Evolutionary conservation across 805 yeast species (phyloP), one percentile per base, ranked within the genome.

Genomic region (Teunomyces cretensis): DNA sequence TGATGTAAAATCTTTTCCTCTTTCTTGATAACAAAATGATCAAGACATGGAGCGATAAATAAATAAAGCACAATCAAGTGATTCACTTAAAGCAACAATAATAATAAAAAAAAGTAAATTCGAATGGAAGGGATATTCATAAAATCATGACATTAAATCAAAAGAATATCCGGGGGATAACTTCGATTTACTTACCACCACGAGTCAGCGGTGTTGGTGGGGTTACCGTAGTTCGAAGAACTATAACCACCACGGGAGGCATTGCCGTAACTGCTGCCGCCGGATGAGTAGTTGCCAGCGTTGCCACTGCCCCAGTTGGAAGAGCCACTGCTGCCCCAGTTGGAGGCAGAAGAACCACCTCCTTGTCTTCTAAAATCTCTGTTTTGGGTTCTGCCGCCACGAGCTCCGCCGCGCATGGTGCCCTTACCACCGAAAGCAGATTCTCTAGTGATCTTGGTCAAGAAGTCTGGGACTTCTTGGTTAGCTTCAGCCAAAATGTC

Each of bases 401-500:
- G 73, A 52, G 82, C 75, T 48, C 87, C 80, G 53, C 82, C 76
- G 49, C 87, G 79, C 50, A 82, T 68, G 27, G 52, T 35, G 30
- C 64, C 63, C 49, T 79, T 78, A 50, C 73, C 72, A 46, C 81
- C 79, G 57, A 74, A 73, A 41, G 81, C 67, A 46, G 79, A 69
- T 75, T 90, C 97, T 75, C 95, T 86, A 48, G 87, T 76, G 55
- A 90, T 81, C 51, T 84, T 80, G 55, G 77, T 80, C 68, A 94
- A 79, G 78, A 94, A 94, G 50, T 79, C 80, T 54, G 99, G 99
- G 54, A 91, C 86, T 69, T 92, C 98, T 78, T 94, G 99, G 76
- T 94, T 92, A 52, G 99, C 97, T 75, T 94, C 99, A 55, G 82
- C 67, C 62, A 94, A 82, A 58, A 94, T 80, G 45, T 88, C 96